Conservation (phyloP, 352 stramenopile species). For the Pythium volutum region DNA sequence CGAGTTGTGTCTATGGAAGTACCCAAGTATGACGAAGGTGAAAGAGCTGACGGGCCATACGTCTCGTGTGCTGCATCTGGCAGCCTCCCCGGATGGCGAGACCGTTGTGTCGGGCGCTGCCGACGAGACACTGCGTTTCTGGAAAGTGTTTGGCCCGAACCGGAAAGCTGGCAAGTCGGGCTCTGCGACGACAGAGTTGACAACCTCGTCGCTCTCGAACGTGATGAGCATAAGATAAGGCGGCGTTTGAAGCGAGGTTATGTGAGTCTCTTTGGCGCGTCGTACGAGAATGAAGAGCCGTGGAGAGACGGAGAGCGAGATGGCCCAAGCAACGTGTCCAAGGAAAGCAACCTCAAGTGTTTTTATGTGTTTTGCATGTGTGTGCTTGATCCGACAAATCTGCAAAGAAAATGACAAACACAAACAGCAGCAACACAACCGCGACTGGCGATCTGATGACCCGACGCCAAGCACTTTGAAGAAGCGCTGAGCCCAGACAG, state of each 20-base stretch:
- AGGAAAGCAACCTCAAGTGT: background rate
- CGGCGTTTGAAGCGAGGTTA: background rate
- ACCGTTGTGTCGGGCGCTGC: slow-evolving; percentile 97
- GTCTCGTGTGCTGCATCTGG: slow-evolving; percentile 95
- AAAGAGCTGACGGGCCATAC: slow-evolving; percentile 98
- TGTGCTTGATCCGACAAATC: slow-evolving; percentile 8
- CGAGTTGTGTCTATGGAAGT: slow-evolving; percentile 98
- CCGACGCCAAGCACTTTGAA: slow-evolving; percentile 1
- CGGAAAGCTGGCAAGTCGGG: slow-evolving; percentile 66
- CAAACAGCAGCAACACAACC: slow-evolving; percentile 1
- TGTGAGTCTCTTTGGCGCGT: background rate
- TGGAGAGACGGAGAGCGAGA: background rate
- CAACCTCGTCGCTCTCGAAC: slow-evolving; percentile 65
- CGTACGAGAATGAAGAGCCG: background rate
- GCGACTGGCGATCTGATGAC: slow-evolving; percentile 1
- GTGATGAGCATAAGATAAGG: slow-evolving; percentile 83
- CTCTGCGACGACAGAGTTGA: slow-evolving; percentile 48
- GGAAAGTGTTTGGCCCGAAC: slow-evolving; percentile 96
- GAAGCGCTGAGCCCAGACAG: background rate
- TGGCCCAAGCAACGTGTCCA: background rate
- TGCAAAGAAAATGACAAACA: slow-evolving; percentile 7
- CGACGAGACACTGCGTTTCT: slow-evolving; percentile 99
- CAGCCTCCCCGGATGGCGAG: slow-evolving; percentile 94
- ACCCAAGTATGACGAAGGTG: slow-evolving; percentile 97
- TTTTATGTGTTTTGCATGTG: slow-evolving; percentile 4